Evolutionary conservation across 1,139 yeast species (phyloP).

Genomic region (Nakaseomyces uthaithaninus): DNA sequence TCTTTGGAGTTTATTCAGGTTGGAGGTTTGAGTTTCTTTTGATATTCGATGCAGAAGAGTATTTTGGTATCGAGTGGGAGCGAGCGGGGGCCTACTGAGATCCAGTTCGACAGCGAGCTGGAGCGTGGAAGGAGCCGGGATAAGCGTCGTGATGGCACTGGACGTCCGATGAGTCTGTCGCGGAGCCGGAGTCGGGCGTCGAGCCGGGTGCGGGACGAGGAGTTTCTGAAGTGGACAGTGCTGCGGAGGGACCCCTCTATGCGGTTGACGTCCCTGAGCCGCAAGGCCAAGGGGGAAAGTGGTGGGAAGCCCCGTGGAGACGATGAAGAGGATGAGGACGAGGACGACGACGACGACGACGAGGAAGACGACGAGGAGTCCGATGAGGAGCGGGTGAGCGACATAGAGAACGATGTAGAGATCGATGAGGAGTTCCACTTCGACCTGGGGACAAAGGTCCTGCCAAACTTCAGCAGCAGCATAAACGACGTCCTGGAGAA

Average conservation of each 20-base stretch:
- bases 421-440: constrained; percentile 29
- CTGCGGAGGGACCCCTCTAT: constrained; percentile 8
- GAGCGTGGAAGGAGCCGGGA: constrained; percentile 27
- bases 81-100: constrained; percentile 5
- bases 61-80: constrained; percentile 14
- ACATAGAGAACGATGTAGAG: constrained; percentile 34
- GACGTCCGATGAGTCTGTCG: constrained; percentile 5
- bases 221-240: constrained; percentile 28
- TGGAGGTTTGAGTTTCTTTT: too few species aligned
- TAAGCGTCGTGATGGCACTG: constrained; percentile 16
- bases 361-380: constrained; percentile 33
- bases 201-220: constrained; percentile 23
- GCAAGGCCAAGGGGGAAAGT: constrained; percentile 35
- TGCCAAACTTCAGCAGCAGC: constrained; percentile 28
- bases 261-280: constrained; percentile 37
- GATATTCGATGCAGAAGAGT: constrained; percentile 18
- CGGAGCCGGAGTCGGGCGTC: constrained; percentile 15
- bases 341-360: constrained; percentile 35
- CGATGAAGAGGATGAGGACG: constrained; percentile 19
- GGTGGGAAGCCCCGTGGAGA: constrained; percentile 10
- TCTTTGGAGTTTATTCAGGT: too few species aligned
- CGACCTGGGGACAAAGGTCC: constrained; percentile 29
- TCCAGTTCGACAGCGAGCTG: constrained; percentile 6
- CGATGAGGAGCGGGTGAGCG: constrained; percentile 34
- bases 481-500: constrained; percentile 27